Base-by-base conservation (phyloP, 2,329 filamentous ascomycete genomes). In the Seiridium cupressi region DNA sequence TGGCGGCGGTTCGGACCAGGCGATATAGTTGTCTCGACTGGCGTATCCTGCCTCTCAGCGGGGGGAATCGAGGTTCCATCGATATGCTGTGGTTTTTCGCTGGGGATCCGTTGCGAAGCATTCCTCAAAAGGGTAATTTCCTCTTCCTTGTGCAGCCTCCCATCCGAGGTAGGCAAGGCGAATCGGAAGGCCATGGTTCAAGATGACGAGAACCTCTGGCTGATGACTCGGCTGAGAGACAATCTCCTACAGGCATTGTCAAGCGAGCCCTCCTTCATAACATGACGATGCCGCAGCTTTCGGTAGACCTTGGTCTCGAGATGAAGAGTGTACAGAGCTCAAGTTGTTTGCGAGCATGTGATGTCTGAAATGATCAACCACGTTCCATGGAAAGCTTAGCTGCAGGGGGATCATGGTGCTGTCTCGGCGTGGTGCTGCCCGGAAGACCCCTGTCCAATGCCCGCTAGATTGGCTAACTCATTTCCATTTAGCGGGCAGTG, bases 1-100 rank as follows among this genome's bases (percentile, higher is more conserved):
- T 78, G 76, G 61, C 81, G 80, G 49, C 78, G 74, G 34, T 65
- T 65, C 6, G 70, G 63, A 13, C 53, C 66, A 3, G 73, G 69
- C 18, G 72, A 68, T 31, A 71, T 62, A 6, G 65, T 59, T 47
- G 62, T 60, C 3, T 65, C 62, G 42, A 59, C 48, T 35, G 54
- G 47, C 10, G 49, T 54, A 44, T 46, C 61, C 44, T 31, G 67
- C 62, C 49, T 61, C 53, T 31, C 70, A 60, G 46, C 62, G 57
- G 61, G 70, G 68, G 56, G 60, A 44, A 65, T 64, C 42, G 61
- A 54, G 11, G 71, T 61, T 42, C 64, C 60, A 61, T 72, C 70
- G 49, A 66, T 54, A 58, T 66, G 69, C 7, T 18, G 18, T 11
- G 55, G 31, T 26, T 35, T 44, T 10, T 46, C 47, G 48, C 55